Conservation (phyloP, 2,329 filamentous ascomycete genomes). For the Ceratocystis cubensis region DNA sequence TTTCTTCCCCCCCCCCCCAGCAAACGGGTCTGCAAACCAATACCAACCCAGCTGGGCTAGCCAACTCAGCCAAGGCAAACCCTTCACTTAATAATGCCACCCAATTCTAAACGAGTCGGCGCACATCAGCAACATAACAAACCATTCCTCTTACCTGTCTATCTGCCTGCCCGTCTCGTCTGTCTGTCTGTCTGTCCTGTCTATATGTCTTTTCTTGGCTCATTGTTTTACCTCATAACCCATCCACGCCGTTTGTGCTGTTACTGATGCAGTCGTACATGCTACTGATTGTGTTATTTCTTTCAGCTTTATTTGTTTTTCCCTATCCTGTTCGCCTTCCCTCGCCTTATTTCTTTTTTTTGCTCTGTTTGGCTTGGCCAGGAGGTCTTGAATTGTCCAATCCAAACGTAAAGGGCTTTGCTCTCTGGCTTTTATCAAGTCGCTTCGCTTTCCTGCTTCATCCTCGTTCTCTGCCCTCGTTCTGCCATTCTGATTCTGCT, state of each 20-base stretch:
- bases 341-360: not conserved
- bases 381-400: not conserved
- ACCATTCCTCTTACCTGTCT: not conserved
- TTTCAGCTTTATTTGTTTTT: constrained; percentile 9
- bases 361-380: not conserved
- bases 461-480: not conserved
- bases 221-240: constrained; percentile 4
- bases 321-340: not conserved
- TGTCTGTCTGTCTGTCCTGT: not conserved
- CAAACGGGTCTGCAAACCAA: constrained; percentile 2
- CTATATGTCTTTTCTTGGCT: not conserved
- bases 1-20: too few species aligned
- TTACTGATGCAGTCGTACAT: not conserved
- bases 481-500: not conserved
- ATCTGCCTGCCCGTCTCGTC: not conserved
- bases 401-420: not conserved
- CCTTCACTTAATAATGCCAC: not conserved
- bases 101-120: not conserved
- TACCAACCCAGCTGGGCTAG: not conserved
- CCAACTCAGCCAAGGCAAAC: not conserved
- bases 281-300: constrained; percentile 3
- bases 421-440: not conserved
- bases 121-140: not conserved
- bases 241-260: not conserved
- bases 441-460: too few species aligned